These are phyloP conservation scores for Backusella mclennaniae DNA, from an alignment of 192 early-diverging fungal species.

Conservation along the genomic window DNA sequence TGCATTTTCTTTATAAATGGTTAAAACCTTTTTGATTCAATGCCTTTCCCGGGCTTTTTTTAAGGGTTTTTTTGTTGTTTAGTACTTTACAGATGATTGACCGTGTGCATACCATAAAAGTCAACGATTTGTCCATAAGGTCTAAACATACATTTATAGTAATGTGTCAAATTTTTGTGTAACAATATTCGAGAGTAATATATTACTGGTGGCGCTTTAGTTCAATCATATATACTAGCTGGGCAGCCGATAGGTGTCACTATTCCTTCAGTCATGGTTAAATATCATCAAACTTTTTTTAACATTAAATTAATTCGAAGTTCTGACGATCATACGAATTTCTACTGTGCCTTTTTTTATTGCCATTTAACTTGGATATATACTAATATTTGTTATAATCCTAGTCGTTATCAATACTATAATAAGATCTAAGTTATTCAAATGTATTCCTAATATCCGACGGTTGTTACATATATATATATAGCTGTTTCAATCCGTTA, in stretches of 20 bases:
- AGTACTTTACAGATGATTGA: background rate
- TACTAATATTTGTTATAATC: background rate
- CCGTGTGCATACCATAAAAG: background rate
- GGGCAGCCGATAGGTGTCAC: background rate
- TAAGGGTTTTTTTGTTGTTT: background rate
- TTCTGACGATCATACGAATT: background rate
- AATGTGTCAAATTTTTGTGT: background rate
- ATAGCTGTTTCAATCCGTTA: background rate
- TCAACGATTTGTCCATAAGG: background rate
- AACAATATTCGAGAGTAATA: background rate
- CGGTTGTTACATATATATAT: background rate
- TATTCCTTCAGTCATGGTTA: background rate
- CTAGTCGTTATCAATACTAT: background rate
- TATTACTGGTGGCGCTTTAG: background rate
- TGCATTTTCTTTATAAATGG: background rate
- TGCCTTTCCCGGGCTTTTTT: background rate
- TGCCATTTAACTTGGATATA: background rate
- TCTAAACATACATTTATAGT: background rate
- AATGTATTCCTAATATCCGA: background rate
- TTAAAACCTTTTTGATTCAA: background rate
- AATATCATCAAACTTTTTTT: background rate
- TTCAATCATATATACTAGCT: background rate
- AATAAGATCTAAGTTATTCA: background rate
- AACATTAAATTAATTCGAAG: background rate
- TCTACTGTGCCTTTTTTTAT: background rate